Conservation (phyloP, 1,139 yeast genomes). For the Diutina pseudorugosa region DNA sequence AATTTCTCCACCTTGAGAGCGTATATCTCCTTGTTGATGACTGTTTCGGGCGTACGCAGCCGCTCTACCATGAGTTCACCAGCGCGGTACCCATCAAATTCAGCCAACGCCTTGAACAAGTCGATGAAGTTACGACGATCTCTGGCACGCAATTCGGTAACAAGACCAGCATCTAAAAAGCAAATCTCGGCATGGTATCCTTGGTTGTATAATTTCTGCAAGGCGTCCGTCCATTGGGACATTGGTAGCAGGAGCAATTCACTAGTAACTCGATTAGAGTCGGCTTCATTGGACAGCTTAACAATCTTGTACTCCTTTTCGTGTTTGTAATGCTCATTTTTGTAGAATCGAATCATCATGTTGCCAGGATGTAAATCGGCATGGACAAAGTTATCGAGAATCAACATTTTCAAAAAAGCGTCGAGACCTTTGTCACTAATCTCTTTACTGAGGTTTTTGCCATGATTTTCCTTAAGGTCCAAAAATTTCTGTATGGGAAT, state of each 20-base stretch:
- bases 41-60: conserved; percentile 90
- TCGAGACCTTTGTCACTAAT: conserved; percentile 83
- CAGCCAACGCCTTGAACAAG: conserved; percentile 76
- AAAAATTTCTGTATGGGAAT: conserved; percentile 67
- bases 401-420: conserved; percentile 84
- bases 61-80: conserved; percentile 94
- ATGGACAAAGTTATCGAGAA: conserved; percentile 86
- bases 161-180: conserved; percentile 85
- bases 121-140: conserved; percentile 84
- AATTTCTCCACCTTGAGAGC: conserved; percentile 78
- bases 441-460: conserved; percentile 51
- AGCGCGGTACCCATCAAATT: conserved; percentile 87
- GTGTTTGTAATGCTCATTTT: conserved; percentile 32
- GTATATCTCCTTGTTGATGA: conserved; percentile 69
- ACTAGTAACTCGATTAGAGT: conserved; percentile 35
- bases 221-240: conserved; percentile 37
- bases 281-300: conserved; percentile 31
- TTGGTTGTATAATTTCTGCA: conserved; percentile 38
- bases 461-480: conserved; percentile 27
- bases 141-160: conserved; percentile 69
- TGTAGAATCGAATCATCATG: conserved; percentile 68
- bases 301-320: conserved; percentile 37
- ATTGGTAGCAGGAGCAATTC: conserved; percentile 28
- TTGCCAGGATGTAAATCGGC: conserved; percentile 97
- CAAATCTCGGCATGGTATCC: conserved; percentile 82